Evolutionary conservation across 2,329 filamentous ascomycete genomes (phyloP), one percentile per base, ranked within the genome.

Genomic region (Fusarium clavum): DNA sequence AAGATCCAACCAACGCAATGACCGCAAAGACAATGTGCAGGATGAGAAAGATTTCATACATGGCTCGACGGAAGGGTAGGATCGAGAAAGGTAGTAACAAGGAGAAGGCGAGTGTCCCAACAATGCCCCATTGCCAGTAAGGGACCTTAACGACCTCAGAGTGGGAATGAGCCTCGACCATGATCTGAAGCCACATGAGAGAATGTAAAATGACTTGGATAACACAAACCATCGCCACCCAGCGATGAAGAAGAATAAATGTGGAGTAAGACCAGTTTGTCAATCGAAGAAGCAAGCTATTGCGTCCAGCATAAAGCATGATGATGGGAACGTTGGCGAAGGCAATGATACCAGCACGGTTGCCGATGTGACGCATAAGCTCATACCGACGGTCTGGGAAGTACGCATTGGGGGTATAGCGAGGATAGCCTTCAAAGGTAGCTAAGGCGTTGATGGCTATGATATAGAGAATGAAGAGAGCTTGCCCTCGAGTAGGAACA

Each of bases 181-280:
- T 80, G 0, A 79, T 65, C 5, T 76, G 68, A 0, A 86, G 76
- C 38, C 78, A 80, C 18, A 84, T 71, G n/a, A 83, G 74, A 1
- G 80, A 82, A 74, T 88, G 86, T 0, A 87, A 47, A 11, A 81
- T 72, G 1, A 81, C 83, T 48, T 88, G 80, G 0, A 86, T 46
- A 2, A 80, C 80, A 27, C 78, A 81, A 10, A 87, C 76, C 24
- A 79, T 75, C 1, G 84, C 85, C 2, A 84, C 75, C 83, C 83
- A 86, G 13, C 84, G 79, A 64, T 88, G 85, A 0, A 86, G 76
- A 0, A 86, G 72, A 5, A 86, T 63, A 55, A 79, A 86, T 0
- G 85, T 87, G 0, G 80, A 79, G 63, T 85, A 81, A 1, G 78
- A 81, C 84, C 84, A 87, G 67, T 83, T 80, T 1, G 85, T 86